phyloP scores from a whole-genome alignment of 2,329 filamentous ascomycete genomes.

The Hypoxylon sp. region DNA sequence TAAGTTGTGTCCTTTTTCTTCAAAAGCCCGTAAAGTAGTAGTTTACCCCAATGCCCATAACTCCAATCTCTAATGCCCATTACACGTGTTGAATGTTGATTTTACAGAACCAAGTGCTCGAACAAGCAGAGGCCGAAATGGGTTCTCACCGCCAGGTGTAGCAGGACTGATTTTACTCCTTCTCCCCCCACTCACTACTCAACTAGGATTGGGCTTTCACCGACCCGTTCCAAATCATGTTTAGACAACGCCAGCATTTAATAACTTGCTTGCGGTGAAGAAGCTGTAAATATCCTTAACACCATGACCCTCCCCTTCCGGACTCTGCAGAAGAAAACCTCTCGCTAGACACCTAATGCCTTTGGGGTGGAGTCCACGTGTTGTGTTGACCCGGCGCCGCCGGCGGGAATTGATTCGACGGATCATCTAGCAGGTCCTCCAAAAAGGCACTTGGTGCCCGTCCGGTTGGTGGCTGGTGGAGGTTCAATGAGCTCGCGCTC shows the following conservation, averaged over 20 bases:
- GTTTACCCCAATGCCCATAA: slow-evolving; percentile 21
- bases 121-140: slow-evolving; percentile 9
- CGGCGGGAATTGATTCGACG: slow-evolving; percentile 68
- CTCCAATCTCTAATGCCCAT: slow-evolving; percentile 41
- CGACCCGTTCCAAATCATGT: slow-evolving; percentile 19
- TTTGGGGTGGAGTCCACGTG: slow-evolving; percentile 49
- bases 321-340: slow-evolving; percentile 35
- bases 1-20: slow-evolving; percentile 10
- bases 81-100: slow-evolving; percentile 27
- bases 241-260: slow-evolving; percentile 26
- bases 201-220: slow-evolving; percentile 21
- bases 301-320: slow-evolving; percentile 35
- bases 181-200: slow-evolving; percentile 10
- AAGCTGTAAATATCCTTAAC: slow-evolving; percentile 30
- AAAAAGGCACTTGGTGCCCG: slow-evolving; percentile 90
- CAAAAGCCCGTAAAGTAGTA: slow-evolving; percentile 21
- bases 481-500: slow-evolving; percentile 77
- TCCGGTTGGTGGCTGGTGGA: slow-evolving; percentile 74
- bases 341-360: slow-evolving; percentile 34
- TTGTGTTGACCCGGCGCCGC: slow-evolving; percentile 49
- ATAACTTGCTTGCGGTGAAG: slow-evolving; percentile 25
- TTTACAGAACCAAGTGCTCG: slow-evolving; percentile 24
- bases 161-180: slow-evolving; percentile 8
- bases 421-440: slow-evolving; percentile 89
- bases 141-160: slow-evolving; percentile 25